These are phyloP conservation scores for Bipolaris cookei DNA, from an alignment of 2,329 filamentous ascomycete species.

Conservation along the genomic window DNA sequence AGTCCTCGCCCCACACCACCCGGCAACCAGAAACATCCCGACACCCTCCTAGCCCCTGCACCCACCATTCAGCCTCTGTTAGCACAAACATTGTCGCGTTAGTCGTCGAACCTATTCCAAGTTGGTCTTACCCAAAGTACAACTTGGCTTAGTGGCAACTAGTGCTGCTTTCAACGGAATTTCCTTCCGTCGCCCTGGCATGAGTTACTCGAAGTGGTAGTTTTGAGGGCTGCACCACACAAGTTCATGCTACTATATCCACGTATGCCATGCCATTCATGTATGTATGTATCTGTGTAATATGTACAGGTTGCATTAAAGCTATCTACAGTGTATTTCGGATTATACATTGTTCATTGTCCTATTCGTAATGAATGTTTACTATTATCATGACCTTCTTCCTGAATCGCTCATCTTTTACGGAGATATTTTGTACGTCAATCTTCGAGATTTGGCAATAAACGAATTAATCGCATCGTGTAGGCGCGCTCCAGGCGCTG, in stretches of 20 bases:
- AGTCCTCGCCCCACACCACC: not conserved
- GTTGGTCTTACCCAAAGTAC: not conserved
- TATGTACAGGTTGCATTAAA: not conserved
- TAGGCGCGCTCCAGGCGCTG: not conserved
- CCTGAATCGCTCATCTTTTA: not conserved
- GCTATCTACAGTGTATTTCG: not conserved
- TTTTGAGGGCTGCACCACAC: not conserved
- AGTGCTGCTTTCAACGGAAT: constrained; percentile 5
- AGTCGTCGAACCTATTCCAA: not conserved
- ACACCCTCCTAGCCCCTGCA: not conserved
- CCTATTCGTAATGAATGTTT: not conserved
- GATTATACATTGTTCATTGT: not conserved
- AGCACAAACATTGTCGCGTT: no score
- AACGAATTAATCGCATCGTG: constrained; percentile 17
- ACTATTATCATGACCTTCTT: not conserved
- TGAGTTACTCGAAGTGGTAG: not conserved
- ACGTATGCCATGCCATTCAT: not conserved
- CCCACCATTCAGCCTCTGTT: no score
- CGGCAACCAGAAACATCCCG: not conserved
- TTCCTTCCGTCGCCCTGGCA: not conserved
- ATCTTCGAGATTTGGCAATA: constrained; percentile 15
- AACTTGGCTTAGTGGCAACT: constrained; percentile 1
- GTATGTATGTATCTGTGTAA: no score
- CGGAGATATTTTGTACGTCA: constrained; percentile 22
- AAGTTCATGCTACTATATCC: not conserved